These are phyloP conservation scores for Sporothrix dimorphospora DNA, from an alignment of 2,329 filamentous ascomycete species.

Conservation along the genomic window DNA sequence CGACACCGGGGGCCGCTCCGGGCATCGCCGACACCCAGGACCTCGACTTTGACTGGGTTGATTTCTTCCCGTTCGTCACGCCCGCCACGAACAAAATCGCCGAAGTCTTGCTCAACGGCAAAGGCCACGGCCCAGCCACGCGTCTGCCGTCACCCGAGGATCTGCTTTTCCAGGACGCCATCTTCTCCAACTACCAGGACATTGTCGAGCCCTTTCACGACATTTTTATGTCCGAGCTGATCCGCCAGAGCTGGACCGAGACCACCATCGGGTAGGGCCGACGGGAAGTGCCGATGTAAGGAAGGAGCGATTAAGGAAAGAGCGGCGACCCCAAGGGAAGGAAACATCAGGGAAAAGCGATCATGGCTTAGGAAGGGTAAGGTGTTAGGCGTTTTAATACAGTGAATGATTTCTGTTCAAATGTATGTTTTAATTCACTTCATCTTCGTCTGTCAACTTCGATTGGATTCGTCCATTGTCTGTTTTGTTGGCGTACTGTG, in stretches of 20 bases:
- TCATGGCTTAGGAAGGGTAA: no score
- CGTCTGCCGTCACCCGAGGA: slow-evolving; percentile 20
- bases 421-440: no score
- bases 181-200: slow-evolving; percentile 22
- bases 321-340: no score
- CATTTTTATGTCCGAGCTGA: slow-evolving; percentile 19
- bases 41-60: slow-evolving; percentile 17
- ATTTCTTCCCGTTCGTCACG: slow-evolving; percentile 25
- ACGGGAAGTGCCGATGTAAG: neutral
- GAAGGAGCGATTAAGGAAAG: no score
- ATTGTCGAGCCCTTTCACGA: slow-evolving; percentile 22
- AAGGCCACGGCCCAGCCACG: slow-evolving; percentile 19
- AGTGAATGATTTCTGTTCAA: no score
- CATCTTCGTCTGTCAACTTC: no score
- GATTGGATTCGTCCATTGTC: no score
- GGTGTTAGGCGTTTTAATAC: no score
- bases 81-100: slow-evolving; percentile 20
- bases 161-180: slow-evolving; percentile 10
- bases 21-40: slow-evolving; percentile 3
- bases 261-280: neutral
- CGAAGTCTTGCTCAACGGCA: slow-evolving; percentile 16
- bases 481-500: no score
- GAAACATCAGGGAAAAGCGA: no score
- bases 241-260: slow-evolving; percentile 13
- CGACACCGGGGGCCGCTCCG: neutral